Percentiles rank a stretch among this genome's conserved stretches.
phyloP scores from a whole-genome alignment of 176 grass and related monocot genomes.

The Thinopyrum elongatum region DNA sequence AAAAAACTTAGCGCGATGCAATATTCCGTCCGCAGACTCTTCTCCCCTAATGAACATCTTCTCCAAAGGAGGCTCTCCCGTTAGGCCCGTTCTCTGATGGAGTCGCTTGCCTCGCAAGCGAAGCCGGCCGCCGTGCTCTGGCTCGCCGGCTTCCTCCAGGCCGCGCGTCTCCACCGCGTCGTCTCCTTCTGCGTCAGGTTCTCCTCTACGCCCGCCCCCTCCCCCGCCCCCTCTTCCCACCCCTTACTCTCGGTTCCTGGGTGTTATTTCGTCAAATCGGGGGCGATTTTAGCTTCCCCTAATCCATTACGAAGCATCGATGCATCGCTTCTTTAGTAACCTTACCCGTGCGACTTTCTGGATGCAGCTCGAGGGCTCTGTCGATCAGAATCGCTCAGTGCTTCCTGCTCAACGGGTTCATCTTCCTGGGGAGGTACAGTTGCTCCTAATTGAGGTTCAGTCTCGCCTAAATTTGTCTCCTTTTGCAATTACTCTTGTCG shows the following conservation, averaged over 20 bases:
- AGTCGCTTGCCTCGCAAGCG: conserved; percentile 60
- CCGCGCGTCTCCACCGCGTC: conserved; percentile 68
- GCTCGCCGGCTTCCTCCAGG: conserved; percentile 85
- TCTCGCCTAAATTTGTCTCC: neutral
- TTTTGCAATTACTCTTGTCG: neutral
- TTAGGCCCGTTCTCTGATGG: conserved; percentile 30
- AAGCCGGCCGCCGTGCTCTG: conserved; percentile 62
- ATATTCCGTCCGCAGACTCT: conserved; percentile 3
- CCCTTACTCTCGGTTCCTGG: neutral
- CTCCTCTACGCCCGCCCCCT: neutral
- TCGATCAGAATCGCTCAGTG: conserved; percentile 77
- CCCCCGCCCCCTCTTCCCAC: neutral
- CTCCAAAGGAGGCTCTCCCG: neutral
- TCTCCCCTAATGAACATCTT: conserved; percentile 19
- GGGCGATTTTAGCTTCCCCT: neutral
- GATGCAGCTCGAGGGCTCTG: conserved; percentile 63
- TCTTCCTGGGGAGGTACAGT: conserved; percentile 90
- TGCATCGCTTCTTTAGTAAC: neutral
- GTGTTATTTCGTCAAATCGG: neutral
- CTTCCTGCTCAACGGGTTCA: conserved; percentile 90
- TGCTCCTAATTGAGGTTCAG: conserved; percentile 19
- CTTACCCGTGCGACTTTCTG: conserved; percentile 1
- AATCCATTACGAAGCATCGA: neutral
- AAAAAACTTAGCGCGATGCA: neutral
- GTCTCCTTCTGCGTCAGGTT: conserved; percentile 77